Evolutionary conservation across 345 rosid species (phyloP).

Genomic region (Gossypium stocksii): DNA sequence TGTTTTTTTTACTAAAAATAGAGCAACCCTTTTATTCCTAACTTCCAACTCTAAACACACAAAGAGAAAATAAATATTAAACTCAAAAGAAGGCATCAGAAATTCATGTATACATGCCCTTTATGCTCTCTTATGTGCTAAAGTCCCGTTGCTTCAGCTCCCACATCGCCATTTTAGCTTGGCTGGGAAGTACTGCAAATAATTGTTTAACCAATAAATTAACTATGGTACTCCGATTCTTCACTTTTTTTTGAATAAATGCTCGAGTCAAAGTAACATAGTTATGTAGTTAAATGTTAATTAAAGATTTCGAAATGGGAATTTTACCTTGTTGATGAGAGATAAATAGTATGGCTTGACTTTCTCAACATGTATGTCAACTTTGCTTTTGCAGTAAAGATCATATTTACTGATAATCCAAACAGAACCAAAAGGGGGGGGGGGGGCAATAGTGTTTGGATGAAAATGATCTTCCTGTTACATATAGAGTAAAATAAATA

Average conservation of each 20-base stretch:
- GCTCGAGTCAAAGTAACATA: no score
- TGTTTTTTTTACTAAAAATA: not conserved
- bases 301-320: not conserved
- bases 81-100: not conserved
- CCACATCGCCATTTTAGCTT: constrained; percentile 33
- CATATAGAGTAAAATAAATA: not conserved
- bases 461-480: not conserved
- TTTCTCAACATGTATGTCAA: constrained; percentile 43
- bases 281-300: not conserved
- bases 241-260: not conserved
- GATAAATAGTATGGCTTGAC: constrained; percentile 56
- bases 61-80: not conserved
- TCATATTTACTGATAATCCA: constrained; percentile 48
- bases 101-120: not conserved
- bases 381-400: constrained; percentile 61
- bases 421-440: no score
- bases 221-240: not conserved
- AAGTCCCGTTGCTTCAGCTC: no score
- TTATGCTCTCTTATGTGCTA: not conserved
- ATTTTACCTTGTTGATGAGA: constrained; percentile 44
- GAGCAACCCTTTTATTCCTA: not conserved
- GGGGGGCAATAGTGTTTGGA: not conserved
- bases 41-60: not conserved
- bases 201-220: not conserved
- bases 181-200: constrained; percentile 32